Conservation (phyloP, 2,329 filamentous ascomycete species). For the Fusarium neocosmosporiellum region DNA sequence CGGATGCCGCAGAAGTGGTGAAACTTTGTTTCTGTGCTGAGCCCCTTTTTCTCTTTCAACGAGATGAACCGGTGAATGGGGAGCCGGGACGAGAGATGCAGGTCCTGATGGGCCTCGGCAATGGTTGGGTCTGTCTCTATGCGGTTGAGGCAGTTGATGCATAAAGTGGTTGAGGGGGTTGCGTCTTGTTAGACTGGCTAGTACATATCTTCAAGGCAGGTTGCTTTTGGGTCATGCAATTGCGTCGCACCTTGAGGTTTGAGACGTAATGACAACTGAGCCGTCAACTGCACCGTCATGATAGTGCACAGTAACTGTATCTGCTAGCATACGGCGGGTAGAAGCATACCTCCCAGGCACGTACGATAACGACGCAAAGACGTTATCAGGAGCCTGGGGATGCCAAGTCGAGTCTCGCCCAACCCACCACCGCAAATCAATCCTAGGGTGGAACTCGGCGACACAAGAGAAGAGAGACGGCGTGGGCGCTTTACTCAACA, state of each 20-base stretch:
- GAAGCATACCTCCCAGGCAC: background rate
- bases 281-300: constrained; percentile 4
- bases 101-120: background rate
- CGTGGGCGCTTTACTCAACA: constrained; percentile 9
- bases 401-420: constrained; percentile 8
- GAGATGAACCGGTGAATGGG: constrained; percentile 1
- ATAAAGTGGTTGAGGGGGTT: constrained; percentile 3
- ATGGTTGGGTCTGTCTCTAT: constrained; percentile 17
- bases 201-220: background rate
- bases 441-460: constrained; percentile 23
- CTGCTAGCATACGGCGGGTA: background rate
- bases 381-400: constrained; percentile 21
- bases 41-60: constrained; percentile 2
- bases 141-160: constrained; percentile 19
- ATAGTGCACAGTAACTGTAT: constrained; percentile 10
- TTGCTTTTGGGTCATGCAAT: constrained; percentile 18
- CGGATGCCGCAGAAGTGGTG: constrained; percentile 20
- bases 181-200: constrained; percentile 1
- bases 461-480: constrained; percentile 14
- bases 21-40: constrained; percentile 25
- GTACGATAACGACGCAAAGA: constrained; percentile 3
- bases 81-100: constrained; percentile 12
- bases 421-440: constrained; percentile 3
- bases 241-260: constrained; percentile 11
- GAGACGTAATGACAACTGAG: constrained; percentile 19